phyloP scores from a whole-genome alignment of 495 filamentous ascomycete genomes.

The Tuber melanosporum region DNA sequence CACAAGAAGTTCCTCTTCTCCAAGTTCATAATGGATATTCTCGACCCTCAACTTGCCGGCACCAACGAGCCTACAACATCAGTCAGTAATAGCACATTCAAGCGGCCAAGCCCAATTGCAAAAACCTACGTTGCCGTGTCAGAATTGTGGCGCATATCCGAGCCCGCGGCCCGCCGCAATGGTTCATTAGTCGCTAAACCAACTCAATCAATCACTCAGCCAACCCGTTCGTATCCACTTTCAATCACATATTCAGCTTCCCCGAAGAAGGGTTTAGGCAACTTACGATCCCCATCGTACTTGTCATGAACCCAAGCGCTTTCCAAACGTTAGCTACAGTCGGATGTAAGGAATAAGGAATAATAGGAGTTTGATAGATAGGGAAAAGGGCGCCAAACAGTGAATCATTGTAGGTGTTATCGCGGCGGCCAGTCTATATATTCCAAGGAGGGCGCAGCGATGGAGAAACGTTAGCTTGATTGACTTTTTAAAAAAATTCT shows the following conservation, averaged over 20 bases:
- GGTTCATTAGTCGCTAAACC: background rate
- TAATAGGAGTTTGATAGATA: background rate
- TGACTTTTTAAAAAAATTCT: slow-evolving; percentile 20
- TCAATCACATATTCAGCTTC: slow-evolving; percentile 36
- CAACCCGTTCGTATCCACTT: slow-evolving; percentile 49
- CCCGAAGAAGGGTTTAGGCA: slow-evolving; percentile 34
- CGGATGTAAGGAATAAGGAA: background rate
- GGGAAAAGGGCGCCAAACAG: slow-evolving; percentile 21
- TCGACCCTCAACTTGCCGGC: slow-evolving; percentile 71
- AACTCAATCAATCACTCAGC: slow-evolving; percentile 45
- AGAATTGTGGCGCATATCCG: background rate
- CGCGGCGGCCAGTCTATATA: slow-evolving; percentile 30
- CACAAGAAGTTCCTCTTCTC: slow-evolving; percentile 78
- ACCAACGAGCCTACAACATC: slow-evolving; percentile 41
- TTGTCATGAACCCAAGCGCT: slow-evolving; percentile 42
- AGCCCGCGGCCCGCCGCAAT: background rate
- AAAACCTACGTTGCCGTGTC: background rate
- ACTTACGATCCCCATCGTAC: slow-evolving; percentile 37
- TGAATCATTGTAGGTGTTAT: slow-evolving; percentile 34
- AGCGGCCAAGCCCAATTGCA: background rate
- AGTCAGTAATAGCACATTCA: slow-evolving; percentile 9
- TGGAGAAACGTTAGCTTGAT: slow-evolving; percentile 29
- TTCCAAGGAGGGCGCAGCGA: slow-evolving; percentile 26
- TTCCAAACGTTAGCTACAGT: slow-evolving; percentile 20
- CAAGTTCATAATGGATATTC: slow-evolving; percentile 90